These are phyloP conservation scores for Rhizophagus clarus DNA, from an alignment of 192 early-diverging fungal species.

Conservation along the genomic window DNA sequence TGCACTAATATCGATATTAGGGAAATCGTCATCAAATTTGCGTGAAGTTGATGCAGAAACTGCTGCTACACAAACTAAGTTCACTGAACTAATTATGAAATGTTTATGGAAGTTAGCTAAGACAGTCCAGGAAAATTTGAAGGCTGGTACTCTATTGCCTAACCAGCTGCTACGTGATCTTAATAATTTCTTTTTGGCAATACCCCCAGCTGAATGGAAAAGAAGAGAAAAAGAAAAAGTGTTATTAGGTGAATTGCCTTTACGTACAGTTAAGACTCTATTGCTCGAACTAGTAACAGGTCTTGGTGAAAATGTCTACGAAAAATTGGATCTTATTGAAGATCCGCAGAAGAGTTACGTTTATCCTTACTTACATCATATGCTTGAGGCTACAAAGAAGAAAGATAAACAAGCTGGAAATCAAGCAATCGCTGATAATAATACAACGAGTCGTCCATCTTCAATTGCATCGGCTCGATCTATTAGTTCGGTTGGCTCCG, in stretches of 20 bases:
- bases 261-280: conserved; percentile 94
- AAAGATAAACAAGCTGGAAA: conserved; percentile 26
- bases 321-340: conserved; percentile 63
- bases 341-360: conserved; percentile 65
- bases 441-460: conserved; percentile 19
- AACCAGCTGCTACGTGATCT: conserved; percentile 72
- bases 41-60: conserved; percentile 51
- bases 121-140: conserved; percentile 71
- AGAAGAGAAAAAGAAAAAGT: conserved; percentile 69
- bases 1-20: conserved; percentile 75
- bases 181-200: conserved; percentile 79
- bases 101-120: conserved; percentile 98
- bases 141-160: conserved; percentile 60
- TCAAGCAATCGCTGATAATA: neutral
- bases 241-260: conserved; percentile 88
- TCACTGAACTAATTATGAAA: conserved; percentile 91
- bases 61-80: conserved; percentile 61
- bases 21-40: conserved; percentile 57
- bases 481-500: conserved; percentile 11
- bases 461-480: conserved; percentile 28
- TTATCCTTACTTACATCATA: conserved; percentile 64
- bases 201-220: conserved; percentile 90
- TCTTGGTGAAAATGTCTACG: conserved; percentile 63
- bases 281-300: conserved; percentile 72
- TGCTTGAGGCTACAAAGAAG: conserved; percentile 53